Percentiles rank a stretch among this genome's conserved stretches.
phyloP scores from a whole-genome alignment of 2,329 filamentous ascomycete species.

The Apiospora kogelbergensis region DNA sequence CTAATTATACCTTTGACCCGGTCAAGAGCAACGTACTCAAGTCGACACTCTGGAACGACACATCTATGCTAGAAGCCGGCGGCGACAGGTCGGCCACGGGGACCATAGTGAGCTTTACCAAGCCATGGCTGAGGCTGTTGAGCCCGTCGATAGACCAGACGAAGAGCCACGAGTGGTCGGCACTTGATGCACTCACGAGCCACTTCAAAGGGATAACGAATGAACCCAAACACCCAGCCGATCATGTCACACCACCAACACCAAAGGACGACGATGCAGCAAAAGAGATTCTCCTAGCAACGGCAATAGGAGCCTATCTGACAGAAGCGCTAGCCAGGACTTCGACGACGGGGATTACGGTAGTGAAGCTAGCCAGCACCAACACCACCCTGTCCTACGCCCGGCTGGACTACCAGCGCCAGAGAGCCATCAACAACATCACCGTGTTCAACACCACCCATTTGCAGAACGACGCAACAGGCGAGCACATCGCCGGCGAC shows the following conservation, averaged over 20 bases:
- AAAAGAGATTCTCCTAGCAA: not conserved
- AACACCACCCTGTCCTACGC: not conserved
- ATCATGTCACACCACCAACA: too few species aligned
- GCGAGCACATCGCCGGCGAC: too few species aligned
- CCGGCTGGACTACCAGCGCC: not conserved
- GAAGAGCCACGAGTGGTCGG: not conserved
- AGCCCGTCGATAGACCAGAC: not conserved
- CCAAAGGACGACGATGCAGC: not conserved
- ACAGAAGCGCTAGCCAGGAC: not conserved
- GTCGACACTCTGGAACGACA: not conserved
- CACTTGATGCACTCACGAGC: not conserved
- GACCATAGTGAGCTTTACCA: not conserved
- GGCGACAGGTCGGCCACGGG: not conserved
- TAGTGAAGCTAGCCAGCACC: not conserved
- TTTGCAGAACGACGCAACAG: not conserved
- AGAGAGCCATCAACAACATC: not conserved
- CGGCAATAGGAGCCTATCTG: not conserved
- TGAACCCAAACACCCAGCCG: too few species aligned
- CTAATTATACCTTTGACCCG: not conserved
- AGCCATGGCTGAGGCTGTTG: not conserved
- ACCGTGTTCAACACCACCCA: not conserved
- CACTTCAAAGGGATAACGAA: not conserved
- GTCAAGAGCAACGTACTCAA: not conserved
- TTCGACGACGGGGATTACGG: not conserved
- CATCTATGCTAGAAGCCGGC: not conserved